Evolutionary conservation across 2,329 filamentous ascomycete genomes (phyloP).

Genomic region (Nothophaeocryptopus gaeumannii): DNA sequence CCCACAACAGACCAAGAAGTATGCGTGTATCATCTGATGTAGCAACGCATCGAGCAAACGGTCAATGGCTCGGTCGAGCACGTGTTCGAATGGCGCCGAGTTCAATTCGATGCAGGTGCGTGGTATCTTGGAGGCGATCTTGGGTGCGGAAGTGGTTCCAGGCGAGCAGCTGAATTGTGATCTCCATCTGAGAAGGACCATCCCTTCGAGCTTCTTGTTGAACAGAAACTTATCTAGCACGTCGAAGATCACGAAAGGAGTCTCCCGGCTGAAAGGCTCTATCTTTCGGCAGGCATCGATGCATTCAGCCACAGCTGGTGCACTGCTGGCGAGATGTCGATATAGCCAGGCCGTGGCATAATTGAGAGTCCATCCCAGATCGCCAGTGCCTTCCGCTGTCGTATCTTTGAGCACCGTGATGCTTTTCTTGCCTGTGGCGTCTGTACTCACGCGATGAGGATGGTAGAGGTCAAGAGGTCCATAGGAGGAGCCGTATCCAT

Average conservation of each 20-base stretch:
- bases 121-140: conserved; percentile 24
- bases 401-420: conserved; percentile 22
- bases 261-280: conserved; percentile 25
- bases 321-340: conserved; percentile 31
- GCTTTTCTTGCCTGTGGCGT: conserved; percentile 8
- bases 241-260: conserved; percentile 38
- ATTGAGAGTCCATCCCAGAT: conserved; percentile 42
- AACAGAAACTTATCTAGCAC: conserved; percentile 39
- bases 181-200: conserved; percentile 37
- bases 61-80: conserved; percentile 28
- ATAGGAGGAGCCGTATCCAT: too few relatives aligned
- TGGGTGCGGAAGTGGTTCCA: conserved; percentile 38
- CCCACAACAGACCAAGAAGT: conserved; percentile 44
- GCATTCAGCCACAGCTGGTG: conserved; percentile 25
- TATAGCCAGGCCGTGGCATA: conserved; percentile 43
- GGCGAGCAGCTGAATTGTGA: conserved; percentile 28
- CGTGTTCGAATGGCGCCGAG: conserved; percentile 26
- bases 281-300: conserved; percentile 28
- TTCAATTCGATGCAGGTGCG: conserved; percentile 40
- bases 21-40: conserved; percentile 49
- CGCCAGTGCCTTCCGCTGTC: conserved; percentile 24
- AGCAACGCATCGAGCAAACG: conserved; percentile 39
- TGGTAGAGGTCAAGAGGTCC: too few relatives aligned
- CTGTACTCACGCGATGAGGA: too few relatives aligned
- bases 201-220: conserved; percentile 37